phyloP scores from a whole-genome alignment of 345 rosid genomes.

The Noccaea caerulescens region DNA sequence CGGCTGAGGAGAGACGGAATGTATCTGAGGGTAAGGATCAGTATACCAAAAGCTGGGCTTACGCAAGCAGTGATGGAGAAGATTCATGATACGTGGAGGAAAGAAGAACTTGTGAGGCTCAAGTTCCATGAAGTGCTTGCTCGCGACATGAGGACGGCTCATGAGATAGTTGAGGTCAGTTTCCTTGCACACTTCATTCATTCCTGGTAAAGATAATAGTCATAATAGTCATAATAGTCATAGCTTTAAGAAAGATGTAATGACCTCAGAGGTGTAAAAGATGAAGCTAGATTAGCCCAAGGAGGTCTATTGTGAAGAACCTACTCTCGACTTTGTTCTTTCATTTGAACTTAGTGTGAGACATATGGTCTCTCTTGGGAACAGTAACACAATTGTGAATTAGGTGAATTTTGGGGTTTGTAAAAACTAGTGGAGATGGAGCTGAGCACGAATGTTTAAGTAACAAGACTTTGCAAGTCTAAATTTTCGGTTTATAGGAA shows the following conservation, averaged over 20 bases:
- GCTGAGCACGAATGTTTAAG: slow-evolving; percentile 7
- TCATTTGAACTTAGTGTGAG: background rate
- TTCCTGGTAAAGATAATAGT: background rate
- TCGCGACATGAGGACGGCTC: slow-evolving; percentile 91
- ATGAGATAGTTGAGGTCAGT: slow-evolving; percentile 89
- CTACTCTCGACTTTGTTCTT: slow-evolving; percentile 4
- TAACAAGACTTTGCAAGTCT: slow-evolving; percentile 44
- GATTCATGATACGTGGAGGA: slow-evolving; percentile 94
- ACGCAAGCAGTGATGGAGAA: slow-evolving; percentile 81
- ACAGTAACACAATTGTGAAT: slow-evolving; percentile 3
- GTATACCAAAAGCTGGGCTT: slow-evolving; percentile 85
- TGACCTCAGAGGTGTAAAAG: background rate
- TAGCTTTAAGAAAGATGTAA: too few species aligned
- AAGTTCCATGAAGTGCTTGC: slow-evolving; percentile 97
- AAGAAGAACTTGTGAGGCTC: slow-evolving; percentile 87
- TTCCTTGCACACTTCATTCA: slow-evolving; percentile 3
- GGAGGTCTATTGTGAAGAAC: background rate
- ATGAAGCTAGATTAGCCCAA: slow-evolving; percentile 6
- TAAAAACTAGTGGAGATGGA: slow-evolving; percentile 1
- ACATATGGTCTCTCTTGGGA: slow-evolving; percentile 17
- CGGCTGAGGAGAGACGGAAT: slow-evolving; percentile 79
- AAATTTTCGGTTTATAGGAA: background rate
- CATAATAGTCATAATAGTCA: too few species aligned
- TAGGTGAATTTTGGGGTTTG: slow-evolving; percentile 7
- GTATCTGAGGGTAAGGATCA: slow-evolving; percentile 80